Percentiles rank a stretch among this genome's conserved stretches.
Conservation (phyloP, 257 asterid genomes). For the Nicotiana sylvestris region DNA sequence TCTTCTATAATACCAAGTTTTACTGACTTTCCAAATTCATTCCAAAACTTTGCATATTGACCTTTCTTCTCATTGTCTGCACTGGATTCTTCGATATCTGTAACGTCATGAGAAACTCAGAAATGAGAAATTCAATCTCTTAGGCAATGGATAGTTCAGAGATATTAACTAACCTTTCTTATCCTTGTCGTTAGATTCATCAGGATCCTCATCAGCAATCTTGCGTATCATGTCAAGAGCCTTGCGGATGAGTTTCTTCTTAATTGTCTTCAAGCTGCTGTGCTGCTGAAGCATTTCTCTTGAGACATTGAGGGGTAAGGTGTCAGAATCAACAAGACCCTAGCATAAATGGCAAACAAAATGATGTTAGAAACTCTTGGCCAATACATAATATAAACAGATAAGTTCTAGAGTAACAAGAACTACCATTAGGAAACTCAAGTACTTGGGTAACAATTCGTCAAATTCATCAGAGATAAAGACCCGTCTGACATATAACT, state of each 20-base stretch:
- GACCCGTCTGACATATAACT: conserved; percentile 77
- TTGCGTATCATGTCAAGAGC: conserved; percentile 97
- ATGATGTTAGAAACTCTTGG: not conserved
- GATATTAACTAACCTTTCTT: conserved; percentile 46
- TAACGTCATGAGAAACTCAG: conserved; percentile 11
- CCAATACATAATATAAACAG: not conserved
- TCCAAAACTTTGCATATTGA: conserved; percentile 82
- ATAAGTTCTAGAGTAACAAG: not conserved
- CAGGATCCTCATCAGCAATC: conserved; percentile 95
- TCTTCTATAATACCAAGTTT: conserved; percentile 93
- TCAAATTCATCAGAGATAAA: conserved; percentile 93
- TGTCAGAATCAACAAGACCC: conserved; percentile 99
- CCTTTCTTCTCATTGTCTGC: conserved; percentile 82
- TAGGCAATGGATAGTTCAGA: not conserved
- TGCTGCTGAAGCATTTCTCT: conserved; percentile 99
- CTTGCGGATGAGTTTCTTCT: conserved; percentile 94
- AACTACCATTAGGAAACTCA: conserved; percentile 79
- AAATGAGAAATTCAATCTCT: not conserved
- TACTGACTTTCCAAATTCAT: conserved; percentile 90
- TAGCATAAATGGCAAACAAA: conserved; percentile 19
- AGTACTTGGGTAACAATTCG: conserved; percentile 87
- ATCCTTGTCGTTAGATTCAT: conserved; percentile 63
- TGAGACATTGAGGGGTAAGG: conserved; percentile 90
- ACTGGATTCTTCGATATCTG: conserved; percentile 73
- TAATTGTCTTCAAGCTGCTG: conserved; percentile 89